These are phyloP conservation scores for Senna tora DNA, from an alignment of 306 rosid genomes.

Conservation along the genomic window DNA sequence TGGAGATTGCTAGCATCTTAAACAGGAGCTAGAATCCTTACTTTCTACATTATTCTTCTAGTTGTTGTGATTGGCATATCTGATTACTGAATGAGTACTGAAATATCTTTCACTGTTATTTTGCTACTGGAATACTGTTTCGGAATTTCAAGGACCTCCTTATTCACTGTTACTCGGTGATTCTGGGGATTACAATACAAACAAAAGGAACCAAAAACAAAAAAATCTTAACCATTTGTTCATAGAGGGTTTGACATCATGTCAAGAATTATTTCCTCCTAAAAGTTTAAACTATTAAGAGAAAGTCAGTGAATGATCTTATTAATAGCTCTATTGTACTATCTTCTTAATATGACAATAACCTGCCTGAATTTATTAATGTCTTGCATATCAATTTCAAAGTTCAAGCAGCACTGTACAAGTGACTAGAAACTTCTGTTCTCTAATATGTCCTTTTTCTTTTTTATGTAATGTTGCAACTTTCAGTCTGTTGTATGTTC, in stretches of 20 bases:
- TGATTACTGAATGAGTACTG: too few relatives aligned
- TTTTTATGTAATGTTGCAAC: constrained; percentile 16
- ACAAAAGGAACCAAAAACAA: too few relatives aligned
- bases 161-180: too few relatives aligned
- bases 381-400: background rate
- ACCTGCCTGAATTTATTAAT: background rate
- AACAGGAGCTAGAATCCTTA: too few relatives aligned
- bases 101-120: too few relatives aligned
- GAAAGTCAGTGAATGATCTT: background rate
- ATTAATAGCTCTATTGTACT: background rate
- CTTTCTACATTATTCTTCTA: too few relatives aligned
- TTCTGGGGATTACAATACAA: too few relatives aligned
- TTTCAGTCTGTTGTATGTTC: constrained; percentile 26
- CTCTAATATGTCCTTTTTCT: background rate
- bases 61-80: too few relatives aligned
- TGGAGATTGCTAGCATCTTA: too few relatives aligned
- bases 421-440: constrained; percentile 22
- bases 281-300: background rate
- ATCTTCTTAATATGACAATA: background rate
- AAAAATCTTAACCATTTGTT: too few relatives aligned
- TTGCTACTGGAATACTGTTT: too few relatives aligned
- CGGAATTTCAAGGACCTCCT: too few relatives aligned
- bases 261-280: background rate
- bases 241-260: background rate
- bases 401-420: background rate